Base-by-base conservation (phyloP, 2,329 filamentous ascomycete genomes). In the Diaporthe sp. region DNA sequence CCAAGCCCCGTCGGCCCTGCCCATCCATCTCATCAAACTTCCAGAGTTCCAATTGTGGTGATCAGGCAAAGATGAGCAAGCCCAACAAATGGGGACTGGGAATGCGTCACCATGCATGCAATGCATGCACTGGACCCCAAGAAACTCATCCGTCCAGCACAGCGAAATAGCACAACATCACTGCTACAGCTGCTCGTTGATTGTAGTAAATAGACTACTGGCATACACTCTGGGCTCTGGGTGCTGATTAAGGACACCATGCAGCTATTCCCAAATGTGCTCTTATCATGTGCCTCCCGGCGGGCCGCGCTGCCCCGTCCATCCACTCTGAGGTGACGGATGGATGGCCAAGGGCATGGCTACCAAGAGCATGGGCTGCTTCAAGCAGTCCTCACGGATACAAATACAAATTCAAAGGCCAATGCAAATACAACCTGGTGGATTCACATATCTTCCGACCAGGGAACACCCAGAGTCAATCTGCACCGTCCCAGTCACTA, bases 81-180 rank as follows among this genome's bases (percentile, higher is more conserved):
- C 64, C 64, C 64, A 67, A 67, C 64, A 67, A 52, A 38, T 50
- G 22, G 47, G 47, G 55, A 35, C 55, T 58, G 55, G 25, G 30
- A 55, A 45, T 71, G 52, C 67, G 71, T 75, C 74, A 75, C 74
- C 35, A 61, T 64, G 71, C 74, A 75, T 75, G n/a, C 17, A n/a
- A 33, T n/a, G 30, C 30, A 30, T 45, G 42, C 50, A 55, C 22
- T 47, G 28, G n/a, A 22, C 35, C 35, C n/a, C n/a, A n/a, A 17
- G 5, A 10, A 15, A 40, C 55, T 38, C 54, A 57, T 57, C 30
- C 54, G 25, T 57, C 25, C 33, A 35, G 30, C 19, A 22, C 54
- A 57, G 28, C 30, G 17, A 12, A 12, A 17, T 25, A 28, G 30
- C 30, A 58, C 12, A 17, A n/a, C 30, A 60, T 5, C 33, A n/a